Conservation (phyloP, 768 basidiomycete genomes). For the Sporobolomyces roseus region DNA sequence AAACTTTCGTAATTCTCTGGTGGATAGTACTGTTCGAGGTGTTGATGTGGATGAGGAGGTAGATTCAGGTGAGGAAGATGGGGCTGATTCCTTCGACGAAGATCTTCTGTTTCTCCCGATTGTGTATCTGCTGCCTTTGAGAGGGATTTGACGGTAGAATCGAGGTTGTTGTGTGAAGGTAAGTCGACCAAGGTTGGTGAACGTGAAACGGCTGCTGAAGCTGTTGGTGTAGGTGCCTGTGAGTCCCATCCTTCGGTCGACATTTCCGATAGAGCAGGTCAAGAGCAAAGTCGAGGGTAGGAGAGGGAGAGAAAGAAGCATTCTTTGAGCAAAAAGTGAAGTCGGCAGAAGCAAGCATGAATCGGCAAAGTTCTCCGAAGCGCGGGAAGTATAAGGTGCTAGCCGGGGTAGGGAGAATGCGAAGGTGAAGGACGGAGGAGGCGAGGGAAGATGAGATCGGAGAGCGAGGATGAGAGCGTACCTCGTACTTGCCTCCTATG, state of each 20-base stretch:
- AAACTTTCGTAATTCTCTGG: slow-evolving; percentile 19
- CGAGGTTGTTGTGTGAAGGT: neutral
- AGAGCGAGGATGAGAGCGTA: too few relatives aligned
- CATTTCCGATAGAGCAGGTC: neutral
- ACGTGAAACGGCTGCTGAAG: slow-evolving; percentile 25
- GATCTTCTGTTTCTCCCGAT: neutral
- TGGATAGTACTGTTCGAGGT: slow-evolving; percentile 22
- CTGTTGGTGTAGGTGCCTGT: slow-evolving; percentile 1
- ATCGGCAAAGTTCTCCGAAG: neutral
- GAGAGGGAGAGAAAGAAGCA: too few relatives aligned
- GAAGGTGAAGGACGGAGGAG: too few relatives aligned
- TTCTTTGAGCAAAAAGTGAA: neutral
- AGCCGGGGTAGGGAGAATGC: too few relatives aligned
- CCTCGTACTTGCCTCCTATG: too few relatives aligned
- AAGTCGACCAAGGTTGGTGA: slow-evolving; percentile 29
- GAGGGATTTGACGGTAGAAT: neutral
- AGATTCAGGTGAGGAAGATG: slow-evolving; percentile 7
- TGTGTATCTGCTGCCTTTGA: neutral
- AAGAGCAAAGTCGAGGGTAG: too few relatives aligned
- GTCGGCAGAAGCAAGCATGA: neutral
- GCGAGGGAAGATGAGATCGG: too few relatives aligned
- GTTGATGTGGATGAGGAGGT: slow-evolving; percentile 16
- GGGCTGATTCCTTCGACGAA: neutral
- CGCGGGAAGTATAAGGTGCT: too few relatives aligned
- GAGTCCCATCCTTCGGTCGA: slow-evolving; percentile 6